Conservation (phyloP, 306 rosid species). For the Acmispon strigosus region DNA sequence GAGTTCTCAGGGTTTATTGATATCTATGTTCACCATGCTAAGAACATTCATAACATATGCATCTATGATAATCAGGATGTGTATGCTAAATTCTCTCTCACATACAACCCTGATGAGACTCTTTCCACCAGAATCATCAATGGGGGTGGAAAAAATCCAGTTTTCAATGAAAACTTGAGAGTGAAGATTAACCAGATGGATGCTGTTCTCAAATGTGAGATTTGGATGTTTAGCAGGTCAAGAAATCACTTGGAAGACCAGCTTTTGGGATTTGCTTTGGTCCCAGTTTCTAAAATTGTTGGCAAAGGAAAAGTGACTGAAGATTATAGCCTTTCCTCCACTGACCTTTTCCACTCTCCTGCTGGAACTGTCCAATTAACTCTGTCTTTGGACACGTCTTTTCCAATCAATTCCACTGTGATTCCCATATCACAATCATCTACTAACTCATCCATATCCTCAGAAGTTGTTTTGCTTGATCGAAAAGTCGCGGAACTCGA, state of each 20-base stretch:
- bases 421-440: constrained; percentile 33
- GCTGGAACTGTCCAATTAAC: constrained; percentile 80
- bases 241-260: constrained; percentile 81
- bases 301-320: constrained; percentile 65
- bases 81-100: constrained; percentile 85
- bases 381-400: constrained; percentile 45
- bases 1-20: constrained; percentile 69
- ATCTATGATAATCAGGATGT: constrained; percentile 94
- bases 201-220: constrained; percentile 81
- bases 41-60: constrained; percentile 86
- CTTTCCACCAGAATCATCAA: constrained; percentile 62
- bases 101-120: constrained; percentile 80
- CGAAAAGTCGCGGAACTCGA: constrained; percentile 48
- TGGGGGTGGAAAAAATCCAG: constrained; percentile 82
- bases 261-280: constrained; percentile 84
- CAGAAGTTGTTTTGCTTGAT: constrained; percentile 80
- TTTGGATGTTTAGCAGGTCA: constrained; percentile 90
- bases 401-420: constrained; percentile 25
- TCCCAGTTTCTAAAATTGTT: constrained; percentile 54
- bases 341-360: constrained; percentile 93
- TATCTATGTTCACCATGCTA: constrained; percentile 79
- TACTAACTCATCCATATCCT: constrained; percentile 67
- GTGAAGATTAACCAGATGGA: constrained; percentile 65
- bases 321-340: constrained; percentile 80
- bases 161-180: constrained; percentile 67